Percentiles rank a stretch among this genome's conserved stretches.
phyloP scores from a whole-genome alignment of 768 basidiomycete species.

The Macrolepiota dolichaula region DNA sequence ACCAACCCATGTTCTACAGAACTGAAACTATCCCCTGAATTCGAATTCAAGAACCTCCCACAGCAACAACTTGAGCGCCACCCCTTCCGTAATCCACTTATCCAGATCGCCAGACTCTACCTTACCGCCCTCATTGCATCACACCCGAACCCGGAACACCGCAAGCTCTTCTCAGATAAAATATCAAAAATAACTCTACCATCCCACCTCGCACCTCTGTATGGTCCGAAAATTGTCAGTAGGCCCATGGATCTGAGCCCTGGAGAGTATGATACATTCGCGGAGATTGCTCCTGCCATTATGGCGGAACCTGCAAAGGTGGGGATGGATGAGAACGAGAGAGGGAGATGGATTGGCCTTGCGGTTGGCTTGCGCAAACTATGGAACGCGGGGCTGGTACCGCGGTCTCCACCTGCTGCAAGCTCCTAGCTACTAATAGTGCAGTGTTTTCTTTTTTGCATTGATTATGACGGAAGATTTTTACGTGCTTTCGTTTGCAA shows the following conservation, averaged over 20 bases:
- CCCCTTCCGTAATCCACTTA: slow-evolving; percentile 2
- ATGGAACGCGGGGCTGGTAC: slow-evolving; percentile 4
- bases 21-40: background rate
- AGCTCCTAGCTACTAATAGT: too few species aligned
- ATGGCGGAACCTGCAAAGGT: slow-evolving; percentile 2
- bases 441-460: too few species aligned
- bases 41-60: slow-evolving; percentile 1
- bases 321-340: slow-evolving; percentile 6
- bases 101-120: slow-evolving; percentile 5
- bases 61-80: slow-evolving; percentile 4
- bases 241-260: slow-evolving; percentile 2
- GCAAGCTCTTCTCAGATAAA: slow-evolving; percentile 4
- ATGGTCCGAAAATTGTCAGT: slow-evolving; percentile 3
- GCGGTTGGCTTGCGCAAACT: slow-evolving; percentile 5
- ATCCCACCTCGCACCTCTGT: background rate
- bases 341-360: slow-evolving; percentile 7
- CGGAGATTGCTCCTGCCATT: background rate
- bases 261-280: slow-evolving; percentile 7
- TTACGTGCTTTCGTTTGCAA: too few species aligned
- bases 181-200: background rate
- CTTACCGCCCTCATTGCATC: slow-evolving; percentile 3
- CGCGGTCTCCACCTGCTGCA: background rate
- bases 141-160: slow-evolving; percentile 5
- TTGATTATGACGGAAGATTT: too few species aligned
- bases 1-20: background rate